Evolutionary conservation across 805 yeast genomes (phyloP).

Genomic region (Komagataella pseudopastoris): DNA sequence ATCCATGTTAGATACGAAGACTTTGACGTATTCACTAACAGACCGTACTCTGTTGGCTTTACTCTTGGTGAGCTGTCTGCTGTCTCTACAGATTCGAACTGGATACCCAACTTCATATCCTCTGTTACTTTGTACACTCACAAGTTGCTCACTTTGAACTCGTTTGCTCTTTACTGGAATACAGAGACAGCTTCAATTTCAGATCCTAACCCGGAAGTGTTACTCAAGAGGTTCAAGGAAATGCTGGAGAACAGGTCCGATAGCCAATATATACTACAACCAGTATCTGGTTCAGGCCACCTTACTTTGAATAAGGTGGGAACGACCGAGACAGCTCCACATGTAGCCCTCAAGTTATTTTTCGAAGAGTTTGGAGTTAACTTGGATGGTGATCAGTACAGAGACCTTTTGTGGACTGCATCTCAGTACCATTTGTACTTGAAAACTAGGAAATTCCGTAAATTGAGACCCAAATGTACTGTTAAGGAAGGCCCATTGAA

Average conservation of each 20-base stretch:
- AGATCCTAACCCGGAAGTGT: constrained; percentile 30
- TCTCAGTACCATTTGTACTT: constrained; percentile 70
- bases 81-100: constrained; percentile 70
- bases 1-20: constrained; percentile 93
- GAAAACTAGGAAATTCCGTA: constrained; percentile 64
- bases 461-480: constrained; percentile 46
- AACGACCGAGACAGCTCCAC: constrained; percentile 54
- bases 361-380: constrained; percentile 87
- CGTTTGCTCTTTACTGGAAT: constrained; percentile 75
- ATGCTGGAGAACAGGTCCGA: constrained; percentile 18
- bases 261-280: constrained; percentile 56
- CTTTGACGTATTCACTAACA: constrained; percentile 48
- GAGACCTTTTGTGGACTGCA: constrained; percentile 67
- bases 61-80: constrained; percentile 83
- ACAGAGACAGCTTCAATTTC: constrained; percentile 43
- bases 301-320: constrained; percentile 71
- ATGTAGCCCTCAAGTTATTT: constrained; percentile 57
- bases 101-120: constrained; percentile 80
- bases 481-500: constrained; percentile 50
- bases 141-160: constrained; percentile 62
- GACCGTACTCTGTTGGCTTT: constrained; percentile 73
- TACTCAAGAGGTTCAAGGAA: constrained; percentile 32
- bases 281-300: constrained; percentile 83
- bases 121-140: constrained; percentile 53
- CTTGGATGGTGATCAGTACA: constrained; percentile 74